phyloP scores from a whole-genome alignment of 805 yeast genomes.

The Sugiyamaella mastotermitis region DNA sequence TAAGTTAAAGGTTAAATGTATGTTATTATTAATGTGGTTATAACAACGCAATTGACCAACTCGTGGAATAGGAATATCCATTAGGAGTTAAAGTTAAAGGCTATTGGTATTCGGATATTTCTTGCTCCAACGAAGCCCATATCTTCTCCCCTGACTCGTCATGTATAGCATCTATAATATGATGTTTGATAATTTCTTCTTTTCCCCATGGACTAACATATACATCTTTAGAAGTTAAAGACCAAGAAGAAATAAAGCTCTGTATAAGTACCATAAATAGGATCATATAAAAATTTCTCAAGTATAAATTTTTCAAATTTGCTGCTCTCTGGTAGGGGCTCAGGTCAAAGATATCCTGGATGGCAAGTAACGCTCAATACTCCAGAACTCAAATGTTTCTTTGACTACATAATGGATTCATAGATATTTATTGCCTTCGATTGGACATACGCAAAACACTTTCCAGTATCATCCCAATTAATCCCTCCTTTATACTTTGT shows the following conservation, averaged over 20 bases:
- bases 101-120: too few species aligned
- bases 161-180: slow-evolving; percentile 30
- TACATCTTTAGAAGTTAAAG: slow-evolving; percentile 28
- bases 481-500: slow-evolving; percentile 33
- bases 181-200: slow-evolving; percentile 33
- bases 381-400: slow-evolving; percentile 28
- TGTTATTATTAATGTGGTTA: too few species aligned
- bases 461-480: slow-evolving; percentile 31
- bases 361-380: slow-evolving; percentile 34
- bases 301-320: not conserved
- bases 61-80: too few species aligned
- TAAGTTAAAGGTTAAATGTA: too few species aligned
- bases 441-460: slow-evolving; percentile 34
- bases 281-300: not conserved
- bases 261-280: slow-evolving; percentile 38
- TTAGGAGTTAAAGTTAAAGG: too few species aligned
- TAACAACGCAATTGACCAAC: too few species aligned
- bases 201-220: slow-evolving; percentile 41
- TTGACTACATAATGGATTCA: slow-evolving; percentile 34
- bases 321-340: slow-evolving; percentile 27
- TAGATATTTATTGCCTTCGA: slow-evolving; percentile 39
- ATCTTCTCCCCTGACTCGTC: slow-evolving; percentile 31
- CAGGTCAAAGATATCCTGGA: slow-evolving; percentile 38
- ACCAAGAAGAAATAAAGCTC: slow-evolving; percentile 37
- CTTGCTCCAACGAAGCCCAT: slow-evolving; percentile 33